These are phyloP conservation scores for Psilocybe sp. DNA, from an alignment of 768 basidiomycete genomes.

Conservation along the genomic window DNA sequence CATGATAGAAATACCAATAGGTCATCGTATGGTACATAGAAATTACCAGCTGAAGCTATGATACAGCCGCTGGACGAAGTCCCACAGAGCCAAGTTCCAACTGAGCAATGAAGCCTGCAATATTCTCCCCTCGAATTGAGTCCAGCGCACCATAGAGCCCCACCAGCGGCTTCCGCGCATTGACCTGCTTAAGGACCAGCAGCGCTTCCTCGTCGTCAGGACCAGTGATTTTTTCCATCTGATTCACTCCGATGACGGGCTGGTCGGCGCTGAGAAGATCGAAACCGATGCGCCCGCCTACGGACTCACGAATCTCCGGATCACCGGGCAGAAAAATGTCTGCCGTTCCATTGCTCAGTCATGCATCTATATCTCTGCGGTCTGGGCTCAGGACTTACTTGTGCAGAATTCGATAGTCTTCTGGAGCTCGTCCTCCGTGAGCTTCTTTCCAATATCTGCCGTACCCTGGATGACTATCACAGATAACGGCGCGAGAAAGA, in stretches of 20 bases:
- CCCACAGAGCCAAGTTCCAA: neutral
- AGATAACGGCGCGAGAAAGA: neutral
- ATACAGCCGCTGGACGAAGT: neutral
- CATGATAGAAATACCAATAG: no score
- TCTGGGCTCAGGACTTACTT: neutral
- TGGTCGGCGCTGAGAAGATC: conserved; percentile 2
- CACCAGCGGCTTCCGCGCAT: neutral
- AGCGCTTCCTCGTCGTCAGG: neutral
- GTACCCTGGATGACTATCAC: conserved; percentile 1
- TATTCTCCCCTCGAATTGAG: neutral
- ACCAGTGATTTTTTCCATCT: neutral
- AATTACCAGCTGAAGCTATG: no score
- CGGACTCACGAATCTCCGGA: conserved; percentile 1
- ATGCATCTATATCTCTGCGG: neutral
- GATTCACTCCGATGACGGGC: neutral
- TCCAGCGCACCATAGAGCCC: neutral
- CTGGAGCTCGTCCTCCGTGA: conserved; percentile 2
- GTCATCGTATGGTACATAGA: no score
- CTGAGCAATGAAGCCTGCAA: conserved; percentile 1
- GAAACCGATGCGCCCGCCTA: conserved; percentile 2
- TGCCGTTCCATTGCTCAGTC: neutral
- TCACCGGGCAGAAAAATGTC: neutral
- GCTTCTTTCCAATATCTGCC: conserved; percentile 1
- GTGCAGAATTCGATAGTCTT: conserved; percentile 1
- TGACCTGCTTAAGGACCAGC: neutral